Percentiles rank a stretch among this genome's conserved stretches.
Conservation (phyloP, 345 rosid species). For the Adansonia digitata region DNA sequence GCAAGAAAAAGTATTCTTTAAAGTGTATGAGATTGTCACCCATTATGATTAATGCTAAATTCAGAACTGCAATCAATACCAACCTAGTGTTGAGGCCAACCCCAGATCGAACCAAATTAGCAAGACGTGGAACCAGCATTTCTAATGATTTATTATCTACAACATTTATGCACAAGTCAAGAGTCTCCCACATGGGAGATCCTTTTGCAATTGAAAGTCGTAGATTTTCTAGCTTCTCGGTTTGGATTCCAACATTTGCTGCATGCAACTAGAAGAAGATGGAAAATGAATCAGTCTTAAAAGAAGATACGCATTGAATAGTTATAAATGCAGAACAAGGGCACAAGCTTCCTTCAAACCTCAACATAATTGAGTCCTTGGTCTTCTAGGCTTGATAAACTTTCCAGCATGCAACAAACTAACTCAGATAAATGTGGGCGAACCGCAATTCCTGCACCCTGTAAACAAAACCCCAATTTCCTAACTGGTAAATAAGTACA, state of each 20-base stretch:
- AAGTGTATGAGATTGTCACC: neutral
- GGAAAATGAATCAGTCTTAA: constrained; percentile 4
- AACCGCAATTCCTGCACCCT: constrained; percentile 93
- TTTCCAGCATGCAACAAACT: constrained; percentile 98
- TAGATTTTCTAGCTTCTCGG: constrained; percentile 88
- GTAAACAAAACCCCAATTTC: constrained; percentile 9
- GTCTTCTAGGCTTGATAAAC: constrained; percentile 97
- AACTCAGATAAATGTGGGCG: constrained; percentile 86
- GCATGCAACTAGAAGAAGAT: constrained; percentile 78
- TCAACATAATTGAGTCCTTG: constrained; percentile 96
- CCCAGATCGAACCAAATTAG: constrained; percentile 78
- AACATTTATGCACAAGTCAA: constrained; percentile 82
- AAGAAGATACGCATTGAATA: neutral
- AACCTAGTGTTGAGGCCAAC: constrained; percentile 98
- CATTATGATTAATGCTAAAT: neutral
- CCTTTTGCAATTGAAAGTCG: constrained; percentile 91
- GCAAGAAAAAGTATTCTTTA: neutral
- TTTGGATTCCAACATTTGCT: constrained; percentile 82
- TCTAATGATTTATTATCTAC: constrained; percentile 68
- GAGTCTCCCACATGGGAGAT: constrained; percentile 99
- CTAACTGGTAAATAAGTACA: neutral
- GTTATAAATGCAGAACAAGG: constrained; percentile 8
- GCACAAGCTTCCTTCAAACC: constrained; percentile 40
- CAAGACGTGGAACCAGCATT: constrained; percentile 73
- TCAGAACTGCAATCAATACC: constrained; percentile 20